Conservation (phyloP, 2,329 filamentous ascomycete genomes). For the Claviceps sp. region DNA sequence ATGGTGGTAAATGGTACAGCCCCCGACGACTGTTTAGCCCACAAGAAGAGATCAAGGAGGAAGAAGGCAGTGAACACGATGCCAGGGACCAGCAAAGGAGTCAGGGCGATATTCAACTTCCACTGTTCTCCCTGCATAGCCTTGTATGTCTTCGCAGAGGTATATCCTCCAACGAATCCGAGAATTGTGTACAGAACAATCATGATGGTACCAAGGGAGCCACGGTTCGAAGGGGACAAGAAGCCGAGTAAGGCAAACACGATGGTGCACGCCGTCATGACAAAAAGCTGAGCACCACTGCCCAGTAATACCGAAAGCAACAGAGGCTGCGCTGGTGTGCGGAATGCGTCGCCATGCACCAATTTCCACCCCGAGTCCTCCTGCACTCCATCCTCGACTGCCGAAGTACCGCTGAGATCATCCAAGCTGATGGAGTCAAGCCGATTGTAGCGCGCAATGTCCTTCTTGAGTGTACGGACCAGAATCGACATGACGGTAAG, state of each 20-base stretch:
- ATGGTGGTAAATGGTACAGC: conserved; percentile 95
- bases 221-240: conserved; percentile 88
- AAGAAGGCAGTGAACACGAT: conserved; percentile 85
- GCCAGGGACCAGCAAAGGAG: conserved; percentile 71
- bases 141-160: conserved; percentile 86
- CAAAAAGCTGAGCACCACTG: conserved; percentile 90
- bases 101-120: conserved; percentile 87
- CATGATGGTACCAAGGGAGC: conserved; percentile 85
- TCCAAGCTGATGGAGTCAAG: conserved; percentile 84
- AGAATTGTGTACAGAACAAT: conserved; percentile 88
- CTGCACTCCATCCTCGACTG: conserved; percentile 80
- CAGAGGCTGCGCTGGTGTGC: conserved; percentile 69
- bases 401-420: conserved; percentile 68
- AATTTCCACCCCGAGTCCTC: conserved; percentile 98
- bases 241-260: conserved; percentile 88
- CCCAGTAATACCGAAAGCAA: conserved; percentile 79
- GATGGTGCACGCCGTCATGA: conserved; percentile 94
- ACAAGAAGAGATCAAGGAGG: conserved; percentile 89
- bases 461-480: conserved; percentile 76
- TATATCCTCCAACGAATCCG: conserved; percentile 83
- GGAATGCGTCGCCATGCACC: conserved; percentile 94
- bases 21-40: conserved; percentile 82
- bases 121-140: conserved; percentile 82
- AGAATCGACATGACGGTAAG: conserved; percentile 90
- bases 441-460: conserved; percentile 93